Base-by-base conservation (phyloP, 1,284 basidiomycete species). In the Sporisorium iseilematis-ciliati region DNA sequence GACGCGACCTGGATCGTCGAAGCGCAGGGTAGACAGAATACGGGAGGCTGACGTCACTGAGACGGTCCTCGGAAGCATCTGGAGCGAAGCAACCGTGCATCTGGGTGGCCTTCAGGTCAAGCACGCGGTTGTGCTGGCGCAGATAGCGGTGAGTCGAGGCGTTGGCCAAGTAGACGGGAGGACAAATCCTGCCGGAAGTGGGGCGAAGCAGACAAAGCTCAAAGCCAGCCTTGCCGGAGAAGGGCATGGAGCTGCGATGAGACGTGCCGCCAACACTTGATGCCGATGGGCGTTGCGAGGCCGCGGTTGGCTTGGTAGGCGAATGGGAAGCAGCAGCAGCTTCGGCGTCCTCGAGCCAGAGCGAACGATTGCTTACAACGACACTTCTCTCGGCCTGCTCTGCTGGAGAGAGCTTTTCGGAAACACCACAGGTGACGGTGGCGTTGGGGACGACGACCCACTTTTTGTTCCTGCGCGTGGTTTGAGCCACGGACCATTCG, bases 381-480 rank as follows among this genome's bases (percentile, higher is more conserved):
- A 82, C 65, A 7, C 79, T 77, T 21, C 81, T 65, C 38, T 68
- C 60, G 25, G 65, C 68, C 40, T 68, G 74, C n/a, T 23, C 40
- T 0, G 55, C 51, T 11, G 45, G 6, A n/a, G 62, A 31, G 18
- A 76, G 31, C 10, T 25, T 7, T 3, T 61, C 50, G 20, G 41
- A 8, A 10, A 29, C 29, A 41, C 67, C 60, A 38, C 60, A 58
- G 11, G 65, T 60, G 40, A 69, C 12, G 26, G 66, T 63, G 18
- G 61, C 55, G 29, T 70, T 68, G 46, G 75, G 75, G 20, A 70
- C 75, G 2, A 81, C 75, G 40, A 82, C 69, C 81, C 79, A 82
- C 61, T 80, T 81, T 26, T 78, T 72, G 42, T 65, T 65, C 7
- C 65, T 59, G 43, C 74, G 66, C 4, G 63, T 73, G 23, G 59